These are phyloP conservation scores for Diatrype stigma DNA, from an alignment of 2,329 filamentous ascomycete species.

Conservation along the genomic window DNA sequence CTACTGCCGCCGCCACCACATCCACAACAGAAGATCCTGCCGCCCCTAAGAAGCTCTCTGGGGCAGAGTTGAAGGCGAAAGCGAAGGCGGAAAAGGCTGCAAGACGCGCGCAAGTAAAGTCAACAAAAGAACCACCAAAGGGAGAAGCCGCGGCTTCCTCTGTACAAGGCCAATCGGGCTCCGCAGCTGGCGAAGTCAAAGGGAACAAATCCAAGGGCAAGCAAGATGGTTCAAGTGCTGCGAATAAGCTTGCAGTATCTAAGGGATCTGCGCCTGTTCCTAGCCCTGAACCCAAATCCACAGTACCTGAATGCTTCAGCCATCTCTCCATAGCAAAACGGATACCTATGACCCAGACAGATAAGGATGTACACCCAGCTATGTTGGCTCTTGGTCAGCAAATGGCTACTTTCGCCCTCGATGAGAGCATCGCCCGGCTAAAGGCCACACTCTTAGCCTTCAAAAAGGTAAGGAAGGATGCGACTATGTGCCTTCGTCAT, in stretches of 20 bases:
- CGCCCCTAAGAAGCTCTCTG: constrained; percentile 54
- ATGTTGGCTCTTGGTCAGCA: constrained; percentile 84
- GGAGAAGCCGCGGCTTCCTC: constrained; percentile 29
- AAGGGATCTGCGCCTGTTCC: constrained; percentile 32
- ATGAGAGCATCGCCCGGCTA: constrained; percentile 83
- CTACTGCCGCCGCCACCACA: not conserved
- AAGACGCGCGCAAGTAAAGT: constrained; percentile 68
- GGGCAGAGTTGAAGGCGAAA: constrained; percentile 81
- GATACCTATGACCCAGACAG: constrained; percentile 51
- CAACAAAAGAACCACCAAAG: constrained; percentile 43
- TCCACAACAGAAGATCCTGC: constrained; percentile 12
- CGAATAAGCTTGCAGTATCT: constrained; percentile 24
- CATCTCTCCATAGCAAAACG: constrained; percentile 69
- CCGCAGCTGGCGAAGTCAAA: constrained; percentile 39
- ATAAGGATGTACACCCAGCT: constrained; percentile 80
- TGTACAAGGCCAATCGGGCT: constrained; percentile 31
- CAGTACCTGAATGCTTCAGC: constrained; percentile 70
- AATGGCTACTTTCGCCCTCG: constrained; percentile 83
- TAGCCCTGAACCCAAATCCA: constrained; percentile 56
- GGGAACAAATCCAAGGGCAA: constrained; percentile 44
- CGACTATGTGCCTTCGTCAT: not conserved
- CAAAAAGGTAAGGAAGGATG: constrained; percentile 59
- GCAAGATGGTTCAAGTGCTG: constrained; percentile 35
- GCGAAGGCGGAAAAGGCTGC: constrained; percentile 91
- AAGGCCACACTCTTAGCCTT: constrained; percentile 86